Percentiles rank a stretch among this genome's conserved stretches.
phyloP scores from a whole-genome alignment of 768 basidiomycete genomes.

The Suillus subluteus region DNA sequence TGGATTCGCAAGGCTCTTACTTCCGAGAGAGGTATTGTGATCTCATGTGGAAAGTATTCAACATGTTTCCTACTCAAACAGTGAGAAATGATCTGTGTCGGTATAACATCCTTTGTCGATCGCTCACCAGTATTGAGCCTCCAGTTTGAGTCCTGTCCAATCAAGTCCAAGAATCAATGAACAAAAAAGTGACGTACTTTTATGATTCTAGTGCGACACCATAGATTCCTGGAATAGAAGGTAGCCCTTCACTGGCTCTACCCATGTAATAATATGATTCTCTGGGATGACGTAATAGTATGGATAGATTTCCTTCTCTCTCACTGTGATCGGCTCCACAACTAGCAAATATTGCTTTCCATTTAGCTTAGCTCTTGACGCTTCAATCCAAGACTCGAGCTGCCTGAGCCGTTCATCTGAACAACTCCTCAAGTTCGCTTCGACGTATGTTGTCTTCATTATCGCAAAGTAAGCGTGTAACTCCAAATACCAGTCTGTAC shows the following conservation, averaged over 20 bases:
- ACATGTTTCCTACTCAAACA: background rate
- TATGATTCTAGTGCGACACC: background rate
- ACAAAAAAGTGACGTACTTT: background rate
- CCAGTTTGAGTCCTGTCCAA: background rate
- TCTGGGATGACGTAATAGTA: background rate
- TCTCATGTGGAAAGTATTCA: background rate
- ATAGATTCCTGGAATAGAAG: conserved; percentile 5
- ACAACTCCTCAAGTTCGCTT: background rate
- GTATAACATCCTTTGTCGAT: too few relatives aligned
- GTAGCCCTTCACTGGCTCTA: background rate
- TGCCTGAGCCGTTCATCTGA: background rate
- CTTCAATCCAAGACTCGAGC: background rate
- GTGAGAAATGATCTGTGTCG: background rate
- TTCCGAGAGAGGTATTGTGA: background rate
- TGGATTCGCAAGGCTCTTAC: background rate
- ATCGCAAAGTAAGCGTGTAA: background rate
- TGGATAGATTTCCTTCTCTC: background rate
- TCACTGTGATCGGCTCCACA: background rate
- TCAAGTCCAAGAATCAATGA: background rate
- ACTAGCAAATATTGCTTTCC: background rate
- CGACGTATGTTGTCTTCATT: background rate
- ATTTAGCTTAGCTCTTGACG: background rate
- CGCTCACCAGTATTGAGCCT: conserved; percentile 5
- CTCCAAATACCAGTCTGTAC: background rate
- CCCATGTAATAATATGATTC: background rate